Base-by-base conservation (phyloP, 257 asterid genomes). In the Henckelia pumila region DNA sequence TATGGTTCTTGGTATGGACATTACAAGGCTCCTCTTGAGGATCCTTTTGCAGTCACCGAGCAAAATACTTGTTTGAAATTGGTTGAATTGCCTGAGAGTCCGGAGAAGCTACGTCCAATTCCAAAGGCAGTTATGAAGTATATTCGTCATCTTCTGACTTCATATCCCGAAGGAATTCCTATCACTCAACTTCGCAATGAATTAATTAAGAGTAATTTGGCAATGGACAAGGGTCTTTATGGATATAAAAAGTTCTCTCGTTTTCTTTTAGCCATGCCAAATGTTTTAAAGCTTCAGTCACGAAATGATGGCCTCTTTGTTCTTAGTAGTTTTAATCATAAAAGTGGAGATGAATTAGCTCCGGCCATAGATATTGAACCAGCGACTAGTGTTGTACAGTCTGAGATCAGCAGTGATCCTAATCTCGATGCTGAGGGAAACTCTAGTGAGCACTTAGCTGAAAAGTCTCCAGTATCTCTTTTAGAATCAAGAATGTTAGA, bases 1-100 rank as follows among this genome's bases (percentile, higher is more conserved):
- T 81, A 83, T 62, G 78, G 83, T 75, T 90, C 99, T 63, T 90
- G 96, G 95, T 93, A 93, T 73, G 99, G 96, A 56, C 84, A 84
- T 73, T 86, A 72, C 78, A 88, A 62, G 73, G 81, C 82, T 62
- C 90, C 96, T 59, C 89, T 86, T 50, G 89, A 85, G 79, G 88
- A 86, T 59, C 95, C 97, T 28, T 90, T 83, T 79, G 78, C 84
- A 68, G 75, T 68, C 59, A 60, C 56, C 14, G 94, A 79, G 61
- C 91, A 78, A 69, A 28, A 85, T 52, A 49, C 78, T 0, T 74
- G 71, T 66, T 71, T 66, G 37, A 71, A 53, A 35, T 71, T 71
- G 50, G 84, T 81, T 8, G 76, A 80, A 47, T 49, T 73, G 26
- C 63, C 82, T 59, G 87, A 82, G 72, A 76, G 69, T 47, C 26